Evolutionary conservation across 2,329 filamentous ascomycete genomes (phyloP).

Genomic region (Aureobasidium musti): DNA sequence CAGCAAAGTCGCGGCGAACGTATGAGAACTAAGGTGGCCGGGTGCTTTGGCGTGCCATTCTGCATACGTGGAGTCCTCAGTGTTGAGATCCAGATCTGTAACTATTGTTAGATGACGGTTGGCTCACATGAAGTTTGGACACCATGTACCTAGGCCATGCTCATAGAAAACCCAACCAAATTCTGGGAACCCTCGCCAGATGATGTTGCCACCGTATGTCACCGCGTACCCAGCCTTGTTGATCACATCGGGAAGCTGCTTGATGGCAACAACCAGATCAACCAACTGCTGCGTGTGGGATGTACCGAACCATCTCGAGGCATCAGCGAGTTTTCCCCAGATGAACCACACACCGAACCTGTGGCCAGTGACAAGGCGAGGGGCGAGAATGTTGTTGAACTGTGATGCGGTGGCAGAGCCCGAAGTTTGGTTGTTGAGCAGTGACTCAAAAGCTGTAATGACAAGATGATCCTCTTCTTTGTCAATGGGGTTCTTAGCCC

Average conservation of each 20-base stretch:
- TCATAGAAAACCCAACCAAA: neutral
- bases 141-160: neutral
- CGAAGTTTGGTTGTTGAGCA: neutral
- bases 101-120: neutral
- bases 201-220: neutral
- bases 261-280: neutral
- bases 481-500: neutral
- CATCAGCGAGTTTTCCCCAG: neutral
- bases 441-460: neutral
- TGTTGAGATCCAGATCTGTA: neutral
- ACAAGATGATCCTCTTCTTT: neutral
- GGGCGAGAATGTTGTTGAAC: neutral
- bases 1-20: neutral
- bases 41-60: conserved; percentile 9
- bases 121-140: too few species aligned
- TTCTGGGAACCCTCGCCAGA: neutral
- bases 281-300: neutral
- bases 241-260: neutral
- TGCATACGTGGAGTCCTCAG: neutral
- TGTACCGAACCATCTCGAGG: neutral
- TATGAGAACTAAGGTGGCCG: neutral
- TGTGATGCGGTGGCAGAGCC: neutral
- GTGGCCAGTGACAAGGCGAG: neutral
- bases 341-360: neutral
- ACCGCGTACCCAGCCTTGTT: neutral